Evolutionary conservation across 257 asterid genomes (phyloP).

Genomic region (Asclepias syriaca): DNA sequence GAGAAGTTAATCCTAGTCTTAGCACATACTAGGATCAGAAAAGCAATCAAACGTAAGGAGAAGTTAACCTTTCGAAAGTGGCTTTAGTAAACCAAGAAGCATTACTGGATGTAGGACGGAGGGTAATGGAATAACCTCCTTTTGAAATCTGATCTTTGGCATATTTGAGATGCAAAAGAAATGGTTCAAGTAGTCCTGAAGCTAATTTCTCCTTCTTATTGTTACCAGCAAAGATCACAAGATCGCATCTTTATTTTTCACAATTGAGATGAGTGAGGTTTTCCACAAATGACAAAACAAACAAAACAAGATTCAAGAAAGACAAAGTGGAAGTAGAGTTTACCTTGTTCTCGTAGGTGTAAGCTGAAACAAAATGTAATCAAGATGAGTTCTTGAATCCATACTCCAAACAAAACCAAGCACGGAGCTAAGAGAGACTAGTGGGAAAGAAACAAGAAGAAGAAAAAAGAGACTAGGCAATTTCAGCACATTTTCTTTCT

Average conservation of each 20-base stretch:
- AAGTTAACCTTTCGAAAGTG: slow-evolving; percentile 53
- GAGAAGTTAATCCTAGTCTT: not conserved
- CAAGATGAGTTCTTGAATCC: slow-evolving; percentile 60
- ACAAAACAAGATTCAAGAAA: not conserved
- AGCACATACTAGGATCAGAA: not conserved
- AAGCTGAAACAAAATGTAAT: slow-evolving; percentile 67
- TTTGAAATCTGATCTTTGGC: slow-evolving; percentile 75
- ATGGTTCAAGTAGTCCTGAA: slow-evolving; percentile 76
- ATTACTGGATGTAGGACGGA: slow-evolving; percentile 37
- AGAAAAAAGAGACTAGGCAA: not conserved
- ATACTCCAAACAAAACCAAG: slow-evolving; percentile 21
- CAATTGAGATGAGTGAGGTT: slow-evolving; percentile 12
- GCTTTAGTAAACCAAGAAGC: slow-evolving; percentile 71
- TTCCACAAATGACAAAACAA: not conserved
- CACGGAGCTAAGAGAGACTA: slow-evolving; percentile 3
- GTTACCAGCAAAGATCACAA: slow-evolving; percentile 56
- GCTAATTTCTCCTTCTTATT: slow-evolving; percentile 71
- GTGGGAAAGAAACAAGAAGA: too few species aligned
- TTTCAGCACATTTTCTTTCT: slow-evolving; percentile 9
- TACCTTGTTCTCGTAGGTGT: slow-evolving; percentile 93
- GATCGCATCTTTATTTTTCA: slow-evolving; percentile 61
- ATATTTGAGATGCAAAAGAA: slow-evolving; percentile 51
- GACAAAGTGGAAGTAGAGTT: not conserved
- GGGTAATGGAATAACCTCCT: slow-evolving; percentile 79
- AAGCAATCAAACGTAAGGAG: not conserved